phyloP scores from a whole-genome alignment of 202 grass and related monocot species.

The Hordeum pubiflorum region DNA sequence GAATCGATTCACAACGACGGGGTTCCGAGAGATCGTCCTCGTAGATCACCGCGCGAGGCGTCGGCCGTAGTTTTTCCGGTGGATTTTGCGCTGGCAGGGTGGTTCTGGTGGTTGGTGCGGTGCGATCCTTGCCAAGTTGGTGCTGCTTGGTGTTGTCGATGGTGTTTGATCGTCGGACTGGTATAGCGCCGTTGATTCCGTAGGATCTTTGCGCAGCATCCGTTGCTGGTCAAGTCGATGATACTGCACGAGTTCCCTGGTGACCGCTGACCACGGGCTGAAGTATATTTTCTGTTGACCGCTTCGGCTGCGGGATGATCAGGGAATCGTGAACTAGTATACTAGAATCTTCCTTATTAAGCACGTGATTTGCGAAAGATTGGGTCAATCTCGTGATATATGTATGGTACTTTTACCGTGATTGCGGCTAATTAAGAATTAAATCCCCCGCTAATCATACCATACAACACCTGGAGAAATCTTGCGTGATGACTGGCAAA shows the following conservation, averaged over 20 bases:
- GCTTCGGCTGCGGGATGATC: not conserved
- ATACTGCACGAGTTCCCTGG: not conserved
- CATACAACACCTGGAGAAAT: not conserved
- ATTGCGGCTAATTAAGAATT: not conserved
- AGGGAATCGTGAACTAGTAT: not conserved
- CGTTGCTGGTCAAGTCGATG: not conserved
- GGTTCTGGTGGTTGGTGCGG: not conserved
- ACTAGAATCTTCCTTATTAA: not conserved
- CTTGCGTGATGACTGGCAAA: not conserved
- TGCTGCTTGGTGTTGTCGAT: not conserved
- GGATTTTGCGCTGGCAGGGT: not conserved
- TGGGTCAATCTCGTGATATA: not conserved
- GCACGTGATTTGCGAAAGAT: not conserved
- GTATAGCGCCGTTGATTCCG: not conserved
- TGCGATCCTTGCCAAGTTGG: not conserved
- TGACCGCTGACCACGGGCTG: not conserved
- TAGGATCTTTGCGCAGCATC: not conserved
- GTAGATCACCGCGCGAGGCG: not conserved
- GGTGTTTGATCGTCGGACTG: not conserved
- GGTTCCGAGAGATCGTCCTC: not conserved
- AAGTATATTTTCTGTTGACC: not conserved
- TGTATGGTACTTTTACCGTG: not conserved
- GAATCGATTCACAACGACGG: not conserved
- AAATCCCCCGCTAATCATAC: not conserved
- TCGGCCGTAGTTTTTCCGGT: not conserved